Base-by-base conservation (phyloP, 2,329 filamentous ascomycete genomes). In the Trichophyton schoenleinii region DNA sequence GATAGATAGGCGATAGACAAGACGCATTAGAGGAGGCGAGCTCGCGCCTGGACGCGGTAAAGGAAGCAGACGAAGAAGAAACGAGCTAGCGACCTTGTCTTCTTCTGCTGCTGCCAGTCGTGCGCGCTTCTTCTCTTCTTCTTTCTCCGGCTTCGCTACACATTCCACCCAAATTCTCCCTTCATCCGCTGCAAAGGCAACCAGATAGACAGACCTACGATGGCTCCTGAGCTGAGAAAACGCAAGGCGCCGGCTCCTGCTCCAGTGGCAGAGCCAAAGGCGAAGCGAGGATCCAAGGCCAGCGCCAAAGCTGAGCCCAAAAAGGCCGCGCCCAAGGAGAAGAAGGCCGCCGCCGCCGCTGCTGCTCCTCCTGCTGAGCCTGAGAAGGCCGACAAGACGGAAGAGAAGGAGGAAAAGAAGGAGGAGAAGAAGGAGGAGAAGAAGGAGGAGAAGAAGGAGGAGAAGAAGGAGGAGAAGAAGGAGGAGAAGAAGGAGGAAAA, bases 161-260 rank as follows among this genome's bases (percentile, higher is more conserved):
- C 60, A 28, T 61, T 46, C 34, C 20, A n/a, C 22, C 11, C 9
- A 20, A 18, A 44, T 18, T 44, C 22, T 15, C 25, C 28, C 34
- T 58, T 57, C 59, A 42, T 57, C 28, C 9, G 9, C 46, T 34
- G 31, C 28, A 25, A 22, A 15, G 18, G 18, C 22, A 31, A 53
- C 15, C 11, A 31, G 15, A 36, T 48, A 6, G n/a, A 57, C n/a
- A 48, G 34, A 20, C 11, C 11, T 41, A 62, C 52, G n/a, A 64
- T 64, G 63, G 52, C 59, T 22, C 81, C 84, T 64, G 83, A 85
- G 73, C 78, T 86, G 58, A 79, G 83, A 70, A 86, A 86, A 74
- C 81, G 83, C 71, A 83, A 84, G 71, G 79, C 81, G 57, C 78
- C 79, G 41, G 67, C 70, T 53, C 71, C 73, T 59, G 74, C 78